phyloP scores from a whole-genome alignment of 1,284 basidiomycete genomes.

The Microbotryum intermedium region DNA sequence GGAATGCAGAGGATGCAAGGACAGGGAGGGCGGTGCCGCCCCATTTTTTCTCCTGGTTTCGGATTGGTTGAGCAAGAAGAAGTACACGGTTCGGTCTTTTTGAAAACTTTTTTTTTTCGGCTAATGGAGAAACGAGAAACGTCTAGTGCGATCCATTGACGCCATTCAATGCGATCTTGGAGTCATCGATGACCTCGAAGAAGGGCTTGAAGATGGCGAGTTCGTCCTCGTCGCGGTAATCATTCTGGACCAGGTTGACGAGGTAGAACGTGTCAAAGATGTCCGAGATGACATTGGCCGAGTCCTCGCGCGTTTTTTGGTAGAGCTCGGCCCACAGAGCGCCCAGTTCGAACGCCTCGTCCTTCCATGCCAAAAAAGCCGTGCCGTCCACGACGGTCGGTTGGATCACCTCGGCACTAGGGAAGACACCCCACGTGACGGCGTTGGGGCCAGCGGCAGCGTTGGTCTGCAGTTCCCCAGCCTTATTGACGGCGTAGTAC shows the following conservation, averaged over 20 bases:
- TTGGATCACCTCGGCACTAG: conserved; percentile 94
- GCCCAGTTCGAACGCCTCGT: conserved; percentile 37
- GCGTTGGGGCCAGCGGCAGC: conserved; percentile 91
- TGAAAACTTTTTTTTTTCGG: no score
- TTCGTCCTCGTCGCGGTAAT: conserved; percentile 44
- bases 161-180: not conserved
- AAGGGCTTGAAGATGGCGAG: conserved; percentile 82
- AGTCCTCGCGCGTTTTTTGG: conserved; percentile 14
- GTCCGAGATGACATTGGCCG: conserved; percentile 24
- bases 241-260: conserved; percentile 34
- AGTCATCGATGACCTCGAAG: conserved; percentile 37
- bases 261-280: conserved; percentile 33
- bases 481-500: conserved; percentile 69
- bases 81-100: no score
- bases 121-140: no score
- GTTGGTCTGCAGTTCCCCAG: conserved; percentile 88
- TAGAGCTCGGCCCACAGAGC: conserved; percentile 35
- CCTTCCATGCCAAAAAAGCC: conserved; percentile 61
- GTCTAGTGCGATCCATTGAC: conserved; percentile 15
- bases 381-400: conserved; percentile 96
- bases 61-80: no score
- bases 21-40: no score
- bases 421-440: conserved; percentile 99
- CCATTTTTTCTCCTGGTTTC: no score
- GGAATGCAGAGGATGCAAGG: no score